A percentile compares a stretch with the other conserved stretches of the same genome.
These are phyloP conservation scores for Xerocomus nothofagi DNA, from an alignment of 1,284 basidiomycete genomes.

Conservation along the genomic window DNA sequence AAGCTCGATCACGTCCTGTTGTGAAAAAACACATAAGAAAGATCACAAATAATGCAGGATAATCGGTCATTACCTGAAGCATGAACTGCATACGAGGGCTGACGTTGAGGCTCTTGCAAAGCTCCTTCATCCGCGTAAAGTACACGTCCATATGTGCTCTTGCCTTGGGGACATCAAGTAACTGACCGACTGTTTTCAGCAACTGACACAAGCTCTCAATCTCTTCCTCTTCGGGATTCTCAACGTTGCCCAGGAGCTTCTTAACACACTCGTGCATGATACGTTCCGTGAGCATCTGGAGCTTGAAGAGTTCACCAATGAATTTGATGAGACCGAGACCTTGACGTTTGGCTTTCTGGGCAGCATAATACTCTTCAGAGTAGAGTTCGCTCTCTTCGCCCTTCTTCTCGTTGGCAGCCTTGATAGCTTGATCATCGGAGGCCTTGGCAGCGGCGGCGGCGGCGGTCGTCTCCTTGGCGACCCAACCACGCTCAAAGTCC, in stretches of 20 bases:
- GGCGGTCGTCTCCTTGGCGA: constrained; percentile 69
- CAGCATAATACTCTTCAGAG: constrained; percentile 96
- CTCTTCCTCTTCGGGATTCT: constrained; percentile 96
- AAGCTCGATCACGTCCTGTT: constrained; percentile 86
- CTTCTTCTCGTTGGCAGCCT: constrained; percentile 59
- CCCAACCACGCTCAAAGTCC: constrained; percentile 90
- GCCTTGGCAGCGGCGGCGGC: constrained; percentile 60
- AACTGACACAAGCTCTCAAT: constrained; percentile 96
- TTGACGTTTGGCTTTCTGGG: constrained; percentile 95
- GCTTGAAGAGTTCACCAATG: constrained; percentile 97
- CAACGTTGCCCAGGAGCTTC: constrained; percentile 89
- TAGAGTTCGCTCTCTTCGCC: constrained; percentile 69
- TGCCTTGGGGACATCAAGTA: constrained; percentile 80
- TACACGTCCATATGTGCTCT: constrained; percentile 88
- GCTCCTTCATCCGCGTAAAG: constrained; percentile 86
- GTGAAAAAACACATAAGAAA: constrained; percentile 7
- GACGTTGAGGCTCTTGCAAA: constrained; percentile 73
- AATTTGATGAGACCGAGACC: constrained; percentile 97
- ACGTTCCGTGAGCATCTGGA: constrained; percentile 90
- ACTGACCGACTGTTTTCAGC: constrained; percentile 83
- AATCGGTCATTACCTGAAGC: constrained; percentile 69
- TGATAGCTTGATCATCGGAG: constrained; percentile 58
- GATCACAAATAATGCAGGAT: constrained; percentile 3
- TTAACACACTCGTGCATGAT: constrained; percentile 98
- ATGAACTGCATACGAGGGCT: constrained; percentile 92